Evolutionary conservation across 2,329 filamentous ascomycete genomes (phyloP), one percentile per base, ranked within the genome.

Genomic region (Alternaria sp.): DNA sequence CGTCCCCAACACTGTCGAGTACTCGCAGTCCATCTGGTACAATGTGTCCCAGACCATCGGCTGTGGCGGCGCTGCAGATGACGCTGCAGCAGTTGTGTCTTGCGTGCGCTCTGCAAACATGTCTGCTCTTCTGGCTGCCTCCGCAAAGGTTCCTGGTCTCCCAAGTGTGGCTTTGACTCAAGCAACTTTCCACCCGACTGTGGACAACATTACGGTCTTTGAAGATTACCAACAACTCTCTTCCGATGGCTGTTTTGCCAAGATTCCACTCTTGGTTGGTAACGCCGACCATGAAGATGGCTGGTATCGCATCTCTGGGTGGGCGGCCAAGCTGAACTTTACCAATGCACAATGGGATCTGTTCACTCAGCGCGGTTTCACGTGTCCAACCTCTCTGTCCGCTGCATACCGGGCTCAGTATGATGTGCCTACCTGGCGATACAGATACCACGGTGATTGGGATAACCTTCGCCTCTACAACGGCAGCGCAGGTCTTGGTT

Each of bases 1-100:
- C 48, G 48, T 67, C 43, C 66, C 64, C 8, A 74, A 73, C 38
- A 78, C 72, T 0, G 67, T 62, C 20, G 65, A 72, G 11, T 64
- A 69, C 16, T 67, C 66, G 2, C 72, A 71, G 44, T 57, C 65
- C 10, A 45, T 71, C 5, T 77, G 78, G 62, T 73, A 72, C 28
- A 81, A 80, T 45, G 79, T 81, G 32, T 78, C 78, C 8, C 72
- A 74, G 14, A 73, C 76, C 0, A 57, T 81, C 2, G 79, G 78
- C 6, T 81, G 79, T 44, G 74, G 71, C 28, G 67, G 68, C 12
- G 36, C 63, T 4, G 62, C 65, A 9, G 59, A 73, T n/a, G 60
- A 72, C 53, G 28, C 70, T 8, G 57, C 62, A 10, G 60, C 54
- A 5, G 74, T 79, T 10, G 65, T 81, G 4, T 65, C 69, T 7